Conservation (phyloP, 257 asterid species). For the Avicennia marina region DNA sequence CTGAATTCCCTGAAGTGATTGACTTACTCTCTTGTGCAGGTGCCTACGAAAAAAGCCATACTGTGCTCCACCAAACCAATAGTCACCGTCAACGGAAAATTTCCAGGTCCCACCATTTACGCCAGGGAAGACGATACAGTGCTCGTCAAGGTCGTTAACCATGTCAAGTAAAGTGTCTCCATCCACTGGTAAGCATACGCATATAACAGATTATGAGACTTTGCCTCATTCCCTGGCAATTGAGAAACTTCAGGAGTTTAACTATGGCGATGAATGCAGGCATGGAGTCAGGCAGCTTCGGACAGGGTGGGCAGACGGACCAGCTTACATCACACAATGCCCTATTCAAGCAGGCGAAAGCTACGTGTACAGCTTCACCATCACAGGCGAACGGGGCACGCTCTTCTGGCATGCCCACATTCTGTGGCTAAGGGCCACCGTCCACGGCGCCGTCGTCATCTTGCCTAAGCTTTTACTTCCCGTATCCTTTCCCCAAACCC, state of each 20-base stretch:
- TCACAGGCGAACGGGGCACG: conserved; percentile 58
- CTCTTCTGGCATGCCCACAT: conserved; percentile 75
- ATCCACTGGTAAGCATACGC: conserved; percentile 66
- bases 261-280: conserved; percentile 27
- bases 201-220: too few species aligned
- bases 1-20: too few species aligned
- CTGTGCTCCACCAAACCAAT: conserved; percentile 51
- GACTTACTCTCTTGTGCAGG: conserved; percentile 25
- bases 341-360: conserved; percentile 58
- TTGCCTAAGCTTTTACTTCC: conserved; percentile 38
- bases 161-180: conserved; percentile 44
- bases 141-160: conserved; percentile 48
- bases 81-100: conserved; percentile 54
- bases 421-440: conserved; percentile 63
- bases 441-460: conserved; percentile 54
- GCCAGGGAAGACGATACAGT: conserved; percentile 60
- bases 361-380: conserved; percentile 57
- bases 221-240: background rate
- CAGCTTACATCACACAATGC: conserved; percentile 66
- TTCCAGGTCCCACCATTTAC: conserved; percentile 57
- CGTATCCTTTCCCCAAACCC: conserved; percentile 62
- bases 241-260: background rate
- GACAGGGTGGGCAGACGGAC: conserved; percentile 80
- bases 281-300: conserved; percentile 61
- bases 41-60: conserved; percentile 31